Percentiles rank a stretch among this genome's conserved stretches.
These are phyloP conservation scores for Claviceps sp. DNA, from an alignment of 2,329 filamentous ascomycete genomes.

Conservation along the genomic window DNA sequence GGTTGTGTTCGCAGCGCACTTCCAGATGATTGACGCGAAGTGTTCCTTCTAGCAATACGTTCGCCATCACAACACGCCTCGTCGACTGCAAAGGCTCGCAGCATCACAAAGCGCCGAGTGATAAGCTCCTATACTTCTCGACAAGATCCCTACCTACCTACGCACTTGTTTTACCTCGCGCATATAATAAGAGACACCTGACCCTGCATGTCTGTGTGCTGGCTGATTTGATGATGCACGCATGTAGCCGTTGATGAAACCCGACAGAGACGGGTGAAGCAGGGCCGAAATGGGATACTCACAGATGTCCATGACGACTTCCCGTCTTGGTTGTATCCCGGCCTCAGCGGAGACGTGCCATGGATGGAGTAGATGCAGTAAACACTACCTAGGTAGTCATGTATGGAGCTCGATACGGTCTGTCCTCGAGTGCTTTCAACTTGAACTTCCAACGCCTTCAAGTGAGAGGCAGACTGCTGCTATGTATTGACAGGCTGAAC, in stretches of 20 bases:
- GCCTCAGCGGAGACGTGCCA: neutral
- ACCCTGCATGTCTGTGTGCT: neutral
- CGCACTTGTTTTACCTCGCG: no score
- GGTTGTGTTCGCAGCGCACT: no score
- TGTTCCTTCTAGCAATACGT: neutral
- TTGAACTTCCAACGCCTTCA: no score
- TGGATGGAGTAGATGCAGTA: neutral
- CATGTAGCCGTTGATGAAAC: neutral
- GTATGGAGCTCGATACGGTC: neutral
- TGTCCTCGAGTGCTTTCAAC: neutral
- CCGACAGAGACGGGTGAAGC: neutral
- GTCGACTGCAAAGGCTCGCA: no score
- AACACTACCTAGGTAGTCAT: neutral
- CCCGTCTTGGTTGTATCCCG: neutral
- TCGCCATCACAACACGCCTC: neutral
- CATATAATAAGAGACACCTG: no score
- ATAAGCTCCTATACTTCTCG: neutral
- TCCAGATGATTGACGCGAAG: no score
- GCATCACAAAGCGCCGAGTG: neutral
- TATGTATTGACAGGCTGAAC: no score
- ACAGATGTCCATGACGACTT: neutral
- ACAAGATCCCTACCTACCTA: no score
- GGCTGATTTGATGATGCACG: neutral
- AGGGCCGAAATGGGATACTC: neutral
- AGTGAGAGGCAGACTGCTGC: no score